Evolutionary conservation across 306 rosid genomes (phyloP).

Genomic region (Lablab purpureus): DNA sequence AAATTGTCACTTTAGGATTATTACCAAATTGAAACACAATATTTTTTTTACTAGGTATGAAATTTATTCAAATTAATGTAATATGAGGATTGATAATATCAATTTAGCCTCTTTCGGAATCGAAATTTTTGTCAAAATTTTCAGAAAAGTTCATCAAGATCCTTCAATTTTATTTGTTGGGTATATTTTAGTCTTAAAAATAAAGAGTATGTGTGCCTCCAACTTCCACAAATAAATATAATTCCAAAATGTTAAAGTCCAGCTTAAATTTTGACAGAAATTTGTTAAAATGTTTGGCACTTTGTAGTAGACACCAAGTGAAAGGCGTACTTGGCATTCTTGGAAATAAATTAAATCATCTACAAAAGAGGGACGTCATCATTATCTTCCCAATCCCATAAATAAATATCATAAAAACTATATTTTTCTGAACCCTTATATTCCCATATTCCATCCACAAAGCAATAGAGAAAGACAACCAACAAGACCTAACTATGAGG

Average conservation of each 20-base stretch:
- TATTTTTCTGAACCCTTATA: neutral
- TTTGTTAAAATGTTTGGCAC: neutral
- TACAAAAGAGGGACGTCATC: neutral
- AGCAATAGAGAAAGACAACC: neutral
- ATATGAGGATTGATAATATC: neutral
- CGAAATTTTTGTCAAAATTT: neutral
- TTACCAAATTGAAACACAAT: neutral
- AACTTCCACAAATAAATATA: neutral
- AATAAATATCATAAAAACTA: neutral
- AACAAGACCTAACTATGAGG: neutral
- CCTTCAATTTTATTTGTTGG: neutral
- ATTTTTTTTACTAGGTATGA: neutral
- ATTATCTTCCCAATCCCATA: neutral
- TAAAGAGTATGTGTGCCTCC: neutral
- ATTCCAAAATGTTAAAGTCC: neutral
- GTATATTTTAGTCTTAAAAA: neutral
- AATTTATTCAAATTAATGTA: conserved; percentile 4
- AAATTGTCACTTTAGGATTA: too few relatives aligned
- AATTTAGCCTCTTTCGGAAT: conserved; percentile 5
- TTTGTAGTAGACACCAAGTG: neutral
- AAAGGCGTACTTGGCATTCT: neutral
- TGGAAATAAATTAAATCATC: neutral
- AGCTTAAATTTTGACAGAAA: neutral
- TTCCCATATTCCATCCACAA: neutral
- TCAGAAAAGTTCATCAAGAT: neutral